A percentile compares a stretch with the other conserved stretches of the same genome.
Conservation (phyloP, 495 filamentous ascomycete genomes). For the Cercophora scortea region DNA sequence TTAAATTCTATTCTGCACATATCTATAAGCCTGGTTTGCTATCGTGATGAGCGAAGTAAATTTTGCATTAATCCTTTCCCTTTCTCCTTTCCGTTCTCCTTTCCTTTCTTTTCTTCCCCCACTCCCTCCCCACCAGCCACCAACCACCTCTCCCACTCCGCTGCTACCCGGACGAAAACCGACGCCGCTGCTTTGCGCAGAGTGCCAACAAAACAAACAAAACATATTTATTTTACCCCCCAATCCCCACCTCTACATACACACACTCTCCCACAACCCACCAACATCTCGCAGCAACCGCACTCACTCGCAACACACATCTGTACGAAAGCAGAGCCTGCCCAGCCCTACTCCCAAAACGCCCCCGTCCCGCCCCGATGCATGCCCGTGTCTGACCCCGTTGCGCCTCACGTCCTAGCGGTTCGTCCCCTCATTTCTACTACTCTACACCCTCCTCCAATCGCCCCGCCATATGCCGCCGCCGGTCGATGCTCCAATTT, state of each 20-base stretch:
- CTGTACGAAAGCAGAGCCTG: not conserved
- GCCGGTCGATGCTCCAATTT: slow-evolving; percentile 17
- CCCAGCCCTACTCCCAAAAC: slow-evolving; percentile 13
- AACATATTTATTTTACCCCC: not conserved
- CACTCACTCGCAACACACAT: not conserved
- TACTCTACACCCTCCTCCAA: not conserved
- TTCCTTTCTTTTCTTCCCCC: not conserved
- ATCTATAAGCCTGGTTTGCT: slow-evolving; percentile 10
- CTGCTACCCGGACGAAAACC: too few relatives aligned
- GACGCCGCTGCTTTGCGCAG: not conserved
- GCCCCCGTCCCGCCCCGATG: slow-evolving; percentile 15
- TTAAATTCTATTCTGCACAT: slow-evolving; percentile 14
- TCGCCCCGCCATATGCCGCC: slow-evolving; percentile 5
- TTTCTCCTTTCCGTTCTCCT: not conserved
- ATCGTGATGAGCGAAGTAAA: not conserved
- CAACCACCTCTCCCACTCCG: not conserved
- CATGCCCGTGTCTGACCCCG: slow-evolving; percentile 11
- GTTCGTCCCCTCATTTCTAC: slow-evolving; percentile 3
- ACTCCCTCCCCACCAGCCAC: not conserved
- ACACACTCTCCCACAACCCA: not conserved
- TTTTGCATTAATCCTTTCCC: not conserved
- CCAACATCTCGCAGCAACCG: not conserved
- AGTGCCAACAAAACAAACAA: not conserved
- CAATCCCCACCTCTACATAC: too few relatives aligned
- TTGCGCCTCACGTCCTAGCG: slow-evolving; percentile 10